phyloP scores from a whole-genome alignment of 2,329 filamentous ascomycete species.

The Claviceps humidiphila region DNA sequence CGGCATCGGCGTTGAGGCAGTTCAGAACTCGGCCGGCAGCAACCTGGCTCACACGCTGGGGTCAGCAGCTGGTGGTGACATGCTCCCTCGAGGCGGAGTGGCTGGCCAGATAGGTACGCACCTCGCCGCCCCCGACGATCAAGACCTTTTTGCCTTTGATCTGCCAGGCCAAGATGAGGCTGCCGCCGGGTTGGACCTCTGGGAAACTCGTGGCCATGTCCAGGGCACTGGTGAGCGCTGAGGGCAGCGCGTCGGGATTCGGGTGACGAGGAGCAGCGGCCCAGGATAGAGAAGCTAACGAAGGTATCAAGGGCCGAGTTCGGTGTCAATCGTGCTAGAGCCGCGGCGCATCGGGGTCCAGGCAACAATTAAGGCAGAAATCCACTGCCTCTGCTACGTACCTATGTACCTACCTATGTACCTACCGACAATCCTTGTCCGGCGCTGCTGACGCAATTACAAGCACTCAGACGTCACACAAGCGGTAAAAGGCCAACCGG shows the following conservation, averaged over 20 bases:
- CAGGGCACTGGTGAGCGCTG: constrained; percentile 9
- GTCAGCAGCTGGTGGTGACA: background rate
- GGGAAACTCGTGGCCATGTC: constrained; percentile 47
- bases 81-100: background rate
- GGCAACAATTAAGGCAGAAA: background rate
- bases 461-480: background rate
- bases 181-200: constrained; percentile 77
- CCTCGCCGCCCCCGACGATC: constrained; percentile 92
- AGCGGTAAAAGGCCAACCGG: background rate
- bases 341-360: background rate
- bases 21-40: constrained; percentile 89
- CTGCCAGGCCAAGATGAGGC: constrained; percentile 92
- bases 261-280: background rate
- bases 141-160: constrained; percentile 76
- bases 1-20: constrained; percentile 87
- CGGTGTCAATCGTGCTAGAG: background rate
- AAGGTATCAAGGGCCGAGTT: background rate
- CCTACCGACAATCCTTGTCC: background rate
- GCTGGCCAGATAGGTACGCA: constrained; percentile 27
- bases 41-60: constrained; percentile 44
- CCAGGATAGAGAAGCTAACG: no score
- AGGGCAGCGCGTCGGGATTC: background rate
- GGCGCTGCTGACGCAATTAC: background rate
- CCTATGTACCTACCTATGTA: background rate
- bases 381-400: background rate